phyloP scores from a whole-genome alignment of 805 yeast genomes.

The Ogataea ganodermae region DNA sequence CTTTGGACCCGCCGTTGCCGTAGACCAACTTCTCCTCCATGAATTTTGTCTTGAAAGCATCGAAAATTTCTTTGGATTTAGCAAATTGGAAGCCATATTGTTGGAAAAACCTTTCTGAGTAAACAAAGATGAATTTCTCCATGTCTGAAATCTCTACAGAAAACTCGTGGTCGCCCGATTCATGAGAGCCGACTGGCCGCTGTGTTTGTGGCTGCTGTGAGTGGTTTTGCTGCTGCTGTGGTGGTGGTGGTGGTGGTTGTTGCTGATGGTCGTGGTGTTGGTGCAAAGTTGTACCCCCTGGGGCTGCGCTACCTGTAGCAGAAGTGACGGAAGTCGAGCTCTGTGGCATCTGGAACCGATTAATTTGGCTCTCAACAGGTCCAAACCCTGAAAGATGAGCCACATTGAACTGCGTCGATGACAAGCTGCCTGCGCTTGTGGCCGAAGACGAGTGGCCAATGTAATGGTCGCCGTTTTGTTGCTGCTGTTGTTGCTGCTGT shows the following conservation, averaged over 20 bases:
- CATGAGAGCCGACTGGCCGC: not conserved
- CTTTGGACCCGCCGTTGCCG: conserved; percentile 14
- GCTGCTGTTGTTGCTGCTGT: conserved; percentile 13
- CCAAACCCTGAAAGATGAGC: conserved; percentile 15
- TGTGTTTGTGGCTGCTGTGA: conserved; percentile 8
- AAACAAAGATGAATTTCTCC: conserved; percentile 37
- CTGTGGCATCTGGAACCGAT: conserved; percentile 1
- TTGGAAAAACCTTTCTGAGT: conserved; percentile 35
- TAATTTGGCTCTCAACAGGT: conserved; percentile 13
- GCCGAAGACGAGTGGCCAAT: conserved; percentile 7
- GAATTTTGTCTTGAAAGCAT: conserved; percentile 33
- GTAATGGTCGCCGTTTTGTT: conserved; percentile 7
- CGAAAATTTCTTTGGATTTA: conserved; percentile 33
- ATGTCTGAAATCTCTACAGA: conserved; percentile 30
- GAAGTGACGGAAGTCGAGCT: conserved; percentile 3
- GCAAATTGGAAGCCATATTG: conserved; percentile 28
- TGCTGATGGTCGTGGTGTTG: not conserved
- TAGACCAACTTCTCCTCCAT: conserved; percentile 35
- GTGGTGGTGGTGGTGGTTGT: not conserved
- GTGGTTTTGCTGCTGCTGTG: conserved; percentile 3
- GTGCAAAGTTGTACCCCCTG: not conserved
- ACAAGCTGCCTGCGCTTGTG: not conserved
- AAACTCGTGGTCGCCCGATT: conserved; percentile 8
- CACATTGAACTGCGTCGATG: conserved; percentile 10
- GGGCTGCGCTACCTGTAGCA: not conserved